Percentiles rank a stretch among this genome's conserved stretches.
Evolutionary conservation across 31 red algal species (phyloP).

Genomic region (Bonnemaisonia californica): DNA sequence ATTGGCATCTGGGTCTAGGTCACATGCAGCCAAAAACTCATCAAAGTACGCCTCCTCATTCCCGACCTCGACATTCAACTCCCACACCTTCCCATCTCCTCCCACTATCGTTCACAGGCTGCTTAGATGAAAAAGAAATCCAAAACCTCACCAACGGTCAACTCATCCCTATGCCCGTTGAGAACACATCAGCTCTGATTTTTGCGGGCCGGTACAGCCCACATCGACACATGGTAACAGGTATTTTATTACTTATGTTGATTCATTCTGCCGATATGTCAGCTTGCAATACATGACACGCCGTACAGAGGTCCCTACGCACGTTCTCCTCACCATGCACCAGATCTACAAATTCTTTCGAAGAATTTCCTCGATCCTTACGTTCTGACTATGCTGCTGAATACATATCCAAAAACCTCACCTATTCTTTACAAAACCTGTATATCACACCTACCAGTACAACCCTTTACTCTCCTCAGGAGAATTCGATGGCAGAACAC

Average conservation of each 20-base stretch:
- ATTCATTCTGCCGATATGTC: background rate
- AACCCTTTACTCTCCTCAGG: constrained; percentile 16
- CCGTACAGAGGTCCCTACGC: background rate
- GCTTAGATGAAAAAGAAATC: constrained; percentile 17
- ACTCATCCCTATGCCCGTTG: background rate
- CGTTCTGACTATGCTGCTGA: too few species aligned
- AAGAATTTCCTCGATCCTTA: too few species aligned
- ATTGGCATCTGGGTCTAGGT: constrained; percentile 11
- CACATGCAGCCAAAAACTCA: background rate
- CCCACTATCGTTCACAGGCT: background rate
- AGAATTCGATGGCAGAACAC: constrained; percentile 28
- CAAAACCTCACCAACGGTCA: constrained; percentile 1
- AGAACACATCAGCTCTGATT: constrained; percentile 4
- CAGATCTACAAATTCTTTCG: too few species aligned
- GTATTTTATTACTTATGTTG: constrained; percentile 10
- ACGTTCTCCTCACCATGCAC: too few species aligned
- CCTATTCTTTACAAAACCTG: background rate
- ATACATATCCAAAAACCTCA: constrained; percentile 24
- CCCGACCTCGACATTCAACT: background rate
- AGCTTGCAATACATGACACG: background rate
- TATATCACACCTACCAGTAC: constrained; percentile 12
- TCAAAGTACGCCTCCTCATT: background rate
- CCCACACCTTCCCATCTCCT: background rate
- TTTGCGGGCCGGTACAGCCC: background rate
- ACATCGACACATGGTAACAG: constrained; percentile 3